Base-by-base conservation (phyloP, 2,329 filamentous ascomycete species). In the Acrocalymma vagum region DNA sequence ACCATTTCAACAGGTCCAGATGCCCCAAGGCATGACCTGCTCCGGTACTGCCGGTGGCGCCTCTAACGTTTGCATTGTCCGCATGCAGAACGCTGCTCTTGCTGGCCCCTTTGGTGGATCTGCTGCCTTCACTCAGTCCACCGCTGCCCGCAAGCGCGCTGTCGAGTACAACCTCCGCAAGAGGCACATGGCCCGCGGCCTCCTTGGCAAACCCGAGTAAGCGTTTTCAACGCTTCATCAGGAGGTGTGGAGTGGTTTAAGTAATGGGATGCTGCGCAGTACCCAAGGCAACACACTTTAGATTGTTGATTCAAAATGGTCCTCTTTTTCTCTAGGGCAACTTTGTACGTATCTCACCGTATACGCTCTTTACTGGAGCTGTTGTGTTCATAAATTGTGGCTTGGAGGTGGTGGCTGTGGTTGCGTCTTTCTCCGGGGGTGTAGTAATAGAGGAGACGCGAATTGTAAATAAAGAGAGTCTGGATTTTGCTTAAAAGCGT, bases 11-110 rank as follows among this genome's bases (percentile, higher is more conserved):
- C 23, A 62, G 48, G 78, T 87, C 39, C 77, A 84, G 67, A 85
- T 87, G 80, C 84, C 85, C 22, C 70, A 71, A 29, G 85, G 84
- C 38, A 87, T 86, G 83, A 85, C 81, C 18, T 88, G 85, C 69
- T 74, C 78, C 18, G 85, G 76, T 40, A 74, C 72, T 28, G 80
- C 79, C 6, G 84, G 77, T 36, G 82, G 81, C 17, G 83, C 77
- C 10, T 56, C 72, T 45, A 82, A 83, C 56, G 83, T 87, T 55
- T 88, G 85, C 71, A 69, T 87, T 42, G 82, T 84, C 21, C 80
- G 83, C 43, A 73, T 87, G 42, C 78, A 82, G 61, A 88, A 88
- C 72, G 57, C 67, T 3, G 80, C 84, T 9, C 69, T 77, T 13
- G 82, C 84, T 8, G 84, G 84, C 5, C 84, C 85, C 15, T 87